Base-by-base conservation (phyloP, 2,329 filamentous ascomycete species). In the Massarina eburnea region DNA sequence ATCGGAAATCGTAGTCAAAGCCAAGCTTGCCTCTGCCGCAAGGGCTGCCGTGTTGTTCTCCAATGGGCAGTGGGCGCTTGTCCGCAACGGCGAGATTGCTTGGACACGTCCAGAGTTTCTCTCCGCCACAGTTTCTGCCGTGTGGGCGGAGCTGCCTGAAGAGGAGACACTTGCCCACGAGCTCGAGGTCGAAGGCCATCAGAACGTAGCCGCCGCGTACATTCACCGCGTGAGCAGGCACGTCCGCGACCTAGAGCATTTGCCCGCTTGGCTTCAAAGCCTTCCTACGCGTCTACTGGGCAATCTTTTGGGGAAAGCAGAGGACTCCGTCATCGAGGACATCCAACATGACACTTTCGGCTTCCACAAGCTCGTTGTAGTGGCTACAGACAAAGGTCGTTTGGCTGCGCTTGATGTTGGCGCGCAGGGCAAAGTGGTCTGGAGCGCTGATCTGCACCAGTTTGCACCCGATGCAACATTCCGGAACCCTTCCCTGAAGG, bases 51-150 rank as follows among this genome's bases (percentile, higher is more conserved):
- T 88, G 17, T 77, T 89, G 5, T 60, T 82, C 71, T 67, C 77
- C 26, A 79, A 79, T 37, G 80, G 82, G 70, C 88, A 96, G 59
- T 96, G 91, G 89, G 76, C 86, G 19, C 76, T 97, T 41, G 77
- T 96, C 35, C 85, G 88, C 46, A 95, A 96, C 63, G 91, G 91
- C 12, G 86, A 87, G 45, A 62, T 83, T 7, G 83, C 82, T 30
- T 99, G 94, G 94, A 80, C 80, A 35, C 83, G 94, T 19, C 82
- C 84, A 8, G 94, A 99, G 70, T 87, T 88, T 4, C 74, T 99
- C 41, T 85, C 86, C n/a, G 85, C 85, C 35, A 84, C 83, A n/a
- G 78, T 89, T 20, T 85, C 89, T 42, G 91, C 90, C 29, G 82
- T 83, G 9, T 96, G 89, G 80, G 88, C 86, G 1, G 88, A 92